Percentiles rank a stretch among this genome's conserved stretches.
phyloP scores from a whole-genome alignment of 192 early-diverging fungal genomes.

The Coemansia sp. region DNA sequence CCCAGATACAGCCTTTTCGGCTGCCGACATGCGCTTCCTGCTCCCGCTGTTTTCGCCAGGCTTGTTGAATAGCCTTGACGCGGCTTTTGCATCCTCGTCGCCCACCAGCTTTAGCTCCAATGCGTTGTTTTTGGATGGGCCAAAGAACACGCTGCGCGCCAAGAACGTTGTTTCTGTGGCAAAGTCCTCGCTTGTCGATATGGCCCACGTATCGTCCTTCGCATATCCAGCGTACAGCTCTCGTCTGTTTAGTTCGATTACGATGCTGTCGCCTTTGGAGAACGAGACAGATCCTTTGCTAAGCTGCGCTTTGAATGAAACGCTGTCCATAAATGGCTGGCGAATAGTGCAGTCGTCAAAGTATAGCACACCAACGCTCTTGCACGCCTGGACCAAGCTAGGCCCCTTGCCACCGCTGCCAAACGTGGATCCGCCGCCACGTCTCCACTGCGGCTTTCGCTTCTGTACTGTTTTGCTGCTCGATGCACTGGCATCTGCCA shows the following conservation, averaged over 20 bases:
- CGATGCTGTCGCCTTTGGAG: constrained; percentile 34
- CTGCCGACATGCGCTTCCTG: neutral
- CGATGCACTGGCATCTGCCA: neutral
- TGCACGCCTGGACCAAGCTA: constrained; percentile 29
- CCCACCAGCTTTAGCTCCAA: constrained; percentile 49
- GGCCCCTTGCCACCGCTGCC: neutral
- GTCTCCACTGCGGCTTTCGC: constrained; percentile 4
- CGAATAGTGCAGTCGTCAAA: constrained; percentile 46
- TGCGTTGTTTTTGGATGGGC: constrained; percentile 51
- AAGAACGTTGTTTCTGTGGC: constrained; percentile 31
- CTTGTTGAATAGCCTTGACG: constrained; percentile 28
- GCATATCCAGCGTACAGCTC: constrained; percentile 47
- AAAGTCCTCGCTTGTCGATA: constrained; percentile 40
- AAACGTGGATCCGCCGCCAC: neutral
- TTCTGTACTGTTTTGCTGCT: neutral
- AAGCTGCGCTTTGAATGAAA: constrained; percentile 34
- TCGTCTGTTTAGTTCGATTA: constrained; percentile 40
- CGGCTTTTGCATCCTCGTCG: constrained; percentile 42
- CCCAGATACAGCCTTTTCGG: constrained; percentile 10
- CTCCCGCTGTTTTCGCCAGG: neutral
- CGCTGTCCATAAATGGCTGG: constrained; percentile 41
- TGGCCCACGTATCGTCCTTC: constrained; percentile 54
- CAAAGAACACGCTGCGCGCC: constrained; percentile 52
- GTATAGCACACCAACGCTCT: constrained; percentile 34
- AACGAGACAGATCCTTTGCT: constrained; percentile 16